Evolutionary conservation across 306 rosid species (phyloP), one percentile per base, ranked within the genome.

Genomic region (Vigna radiata): DNA sequence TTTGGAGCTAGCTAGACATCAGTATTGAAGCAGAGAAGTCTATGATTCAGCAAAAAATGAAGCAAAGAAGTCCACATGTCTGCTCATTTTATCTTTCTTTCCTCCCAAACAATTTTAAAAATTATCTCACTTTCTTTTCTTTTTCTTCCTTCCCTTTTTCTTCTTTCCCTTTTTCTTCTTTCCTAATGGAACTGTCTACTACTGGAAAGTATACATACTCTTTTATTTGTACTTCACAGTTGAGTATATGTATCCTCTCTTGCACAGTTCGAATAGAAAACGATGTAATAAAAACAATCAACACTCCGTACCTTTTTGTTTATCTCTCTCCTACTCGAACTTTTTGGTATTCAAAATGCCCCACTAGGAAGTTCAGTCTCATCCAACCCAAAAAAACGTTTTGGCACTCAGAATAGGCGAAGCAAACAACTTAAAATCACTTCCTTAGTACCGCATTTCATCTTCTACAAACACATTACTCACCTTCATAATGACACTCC

Each of bases 361-460:
- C 17, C 50, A 50, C 49, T n/a, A 68, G 10, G 44, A 47, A 68
- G 7, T 23, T 12, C 50, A 67, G 7, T 39, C 50, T 39, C 71
- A 18, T 18, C n/a, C 50, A 27, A 8, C 25, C 25, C 6, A 37
- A 37, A 67, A 69, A 69, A 16, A 27, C 6, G 64, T 0, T 11
- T 72, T 37, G 14, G 39, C 66, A 8, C 39, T 55, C 77, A 39
- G 14, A 25, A 43, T 73, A 27, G 31, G 39, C 21, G 9, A 36
- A 72, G 37, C 14, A 73, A 60, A 60, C 44, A 60, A 60, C 6
- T 25, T 60, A 60, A 60, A 15, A 15, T 14, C 66, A 14, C n/a
- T 25, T 56, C 36, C 63, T 58, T 59, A 14, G 41, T 27, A 59
- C 41, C 61, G 37, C 49, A 56, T 43, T 52, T 55, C 75, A 68